Evolutionary conservation across 1,284 basidiomycete species (phyloP), one percentile per base, ranked within the genome.

Genomic region (Phylloporus sp.): DNA sequence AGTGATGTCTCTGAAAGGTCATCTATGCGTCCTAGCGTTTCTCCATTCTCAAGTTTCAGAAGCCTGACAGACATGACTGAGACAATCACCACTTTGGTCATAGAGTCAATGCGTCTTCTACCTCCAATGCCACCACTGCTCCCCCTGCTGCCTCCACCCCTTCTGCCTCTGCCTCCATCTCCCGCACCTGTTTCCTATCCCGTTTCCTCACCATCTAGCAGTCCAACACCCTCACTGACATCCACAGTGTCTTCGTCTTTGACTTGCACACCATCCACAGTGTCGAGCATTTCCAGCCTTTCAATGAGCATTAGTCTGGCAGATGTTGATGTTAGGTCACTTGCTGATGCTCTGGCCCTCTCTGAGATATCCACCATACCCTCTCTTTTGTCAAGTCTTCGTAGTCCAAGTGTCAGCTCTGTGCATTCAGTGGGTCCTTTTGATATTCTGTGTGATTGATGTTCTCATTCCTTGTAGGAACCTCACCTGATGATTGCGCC

Each of bases 1-100:
- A 81, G 78, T 3, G 91, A 93, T 71, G 79, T 74, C 0, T 91
- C 90, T 69, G 91, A 93, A 59, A 86, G 86, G 0, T 87, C 86
- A 0, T 79, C 86, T 67, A 77, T 88, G 74, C 80, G 84, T 49
- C 85, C 87, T 0, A 87, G 81, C 64, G 81, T 82, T 37, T 87
- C 86, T 1, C 86, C 45, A 35, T 77, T 68, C 76, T 84, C 69
- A 5, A 80, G 77, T n/a, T 63, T 80, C 1, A 79, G 70, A 55
- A 80, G 72, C 52, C 66, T 79, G 41, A 77, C 76, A n/a, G 73
- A 68, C n/a, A 72, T 85, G 60, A 77, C 84, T 15, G 82, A 85
- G 64, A 78, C 80, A 5, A 78, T 82, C 39, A 79, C 73, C 1
- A 72, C 74, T 12, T 73, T 80, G 3, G 68, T 73, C 5, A 68